Percentiles rank a stretch among this genome's conserved stretches.
These are phyloP conservation scores for Uronychia binucleata DNA, from an alignment of 73 alveolate genomes.

Conservation along the genomic window DNA sequence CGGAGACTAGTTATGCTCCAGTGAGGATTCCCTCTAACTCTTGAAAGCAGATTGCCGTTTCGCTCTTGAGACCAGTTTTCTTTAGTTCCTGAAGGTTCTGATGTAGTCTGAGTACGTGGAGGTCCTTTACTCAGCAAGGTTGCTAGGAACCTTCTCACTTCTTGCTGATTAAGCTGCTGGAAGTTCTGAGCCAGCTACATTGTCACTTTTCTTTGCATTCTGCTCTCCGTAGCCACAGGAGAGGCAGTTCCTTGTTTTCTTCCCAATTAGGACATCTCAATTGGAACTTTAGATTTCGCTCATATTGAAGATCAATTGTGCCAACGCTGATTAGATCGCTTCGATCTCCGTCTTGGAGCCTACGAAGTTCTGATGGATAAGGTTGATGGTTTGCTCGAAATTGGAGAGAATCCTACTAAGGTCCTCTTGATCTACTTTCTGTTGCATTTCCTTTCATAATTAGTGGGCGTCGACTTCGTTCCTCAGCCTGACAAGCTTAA, in stretches of 20 bases:
- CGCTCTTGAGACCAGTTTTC: neutral
- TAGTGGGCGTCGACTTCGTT: constrained; percentile 33
- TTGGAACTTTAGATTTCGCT: constrained; percentile 36
- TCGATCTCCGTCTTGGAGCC: neutral
- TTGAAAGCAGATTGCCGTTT: neutral
- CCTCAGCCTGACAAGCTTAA: constrained; percentile 39
- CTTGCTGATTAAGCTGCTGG: neutral
- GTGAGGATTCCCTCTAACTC: no score
- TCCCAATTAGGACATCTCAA: constrained; percentile 49
- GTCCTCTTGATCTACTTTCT: neutral
- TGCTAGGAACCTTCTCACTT: neutral
- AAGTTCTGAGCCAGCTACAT: neutral
- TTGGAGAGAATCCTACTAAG: neutral
- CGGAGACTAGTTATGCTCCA: no score
- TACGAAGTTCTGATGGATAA: neutral
- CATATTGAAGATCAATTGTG: neutral
- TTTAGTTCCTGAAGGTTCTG: neutral
- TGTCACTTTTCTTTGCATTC: neutral
- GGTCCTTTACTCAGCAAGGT: neutral
- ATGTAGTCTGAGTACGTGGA: neutral
- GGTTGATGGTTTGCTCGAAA: neutral
- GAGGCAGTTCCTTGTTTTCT: constrained; percentile 36
- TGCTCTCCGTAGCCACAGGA: constrained; percentile 36
- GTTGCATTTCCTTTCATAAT: neutral
- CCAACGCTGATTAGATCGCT: neutral